phyloP scores from a whole-genome alignment of 2,329 filamentous ascomycete species.

The Diaporthe australafricana region DNA sequence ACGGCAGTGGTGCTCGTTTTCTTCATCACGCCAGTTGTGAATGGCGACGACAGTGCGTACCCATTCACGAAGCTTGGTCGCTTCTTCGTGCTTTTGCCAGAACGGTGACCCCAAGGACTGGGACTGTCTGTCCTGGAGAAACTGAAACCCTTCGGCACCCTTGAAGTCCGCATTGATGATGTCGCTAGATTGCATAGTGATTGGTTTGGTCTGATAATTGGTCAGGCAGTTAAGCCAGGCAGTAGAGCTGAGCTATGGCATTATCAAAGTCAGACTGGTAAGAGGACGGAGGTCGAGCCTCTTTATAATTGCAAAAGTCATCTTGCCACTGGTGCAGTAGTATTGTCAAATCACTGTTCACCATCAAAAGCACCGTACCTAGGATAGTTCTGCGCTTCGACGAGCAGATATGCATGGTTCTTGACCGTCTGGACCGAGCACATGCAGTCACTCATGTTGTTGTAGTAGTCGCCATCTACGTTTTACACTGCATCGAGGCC shows the following conservation, averaged over 20 bases:
- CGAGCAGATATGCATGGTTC: not conserved
- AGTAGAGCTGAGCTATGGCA: not conserved
- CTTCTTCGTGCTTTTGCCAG: not conserved
- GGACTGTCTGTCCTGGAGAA: not conserved
- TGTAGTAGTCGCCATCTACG: not conserved
- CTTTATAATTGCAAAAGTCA: not conserved
- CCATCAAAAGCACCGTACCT: not conserved
- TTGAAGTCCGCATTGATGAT: not conserved
- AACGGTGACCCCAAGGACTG: not conserved
- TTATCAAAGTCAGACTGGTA: not conserved
- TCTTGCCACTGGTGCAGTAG: not conserved
- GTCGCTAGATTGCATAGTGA: not conserved
- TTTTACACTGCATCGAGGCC: not conserved
- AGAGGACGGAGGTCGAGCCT: not conserved
- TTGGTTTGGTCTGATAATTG: not conserved
- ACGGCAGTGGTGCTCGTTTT: not conserved
- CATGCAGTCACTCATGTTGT: not conserved
- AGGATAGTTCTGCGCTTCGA: not conserved
- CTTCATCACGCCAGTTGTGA: not conserved
- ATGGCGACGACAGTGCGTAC: not conserved
- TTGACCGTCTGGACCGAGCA: not conserved
- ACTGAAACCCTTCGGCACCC: no score
- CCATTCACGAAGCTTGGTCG: not conserved
- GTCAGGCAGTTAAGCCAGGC: not conserved
- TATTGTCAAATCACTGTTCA: not conserved